phyloP scores from a whole-genome alignment of 2,329 filamentous ascomycete genomes.

The Hymenoscyphus salicellus region DNA sequence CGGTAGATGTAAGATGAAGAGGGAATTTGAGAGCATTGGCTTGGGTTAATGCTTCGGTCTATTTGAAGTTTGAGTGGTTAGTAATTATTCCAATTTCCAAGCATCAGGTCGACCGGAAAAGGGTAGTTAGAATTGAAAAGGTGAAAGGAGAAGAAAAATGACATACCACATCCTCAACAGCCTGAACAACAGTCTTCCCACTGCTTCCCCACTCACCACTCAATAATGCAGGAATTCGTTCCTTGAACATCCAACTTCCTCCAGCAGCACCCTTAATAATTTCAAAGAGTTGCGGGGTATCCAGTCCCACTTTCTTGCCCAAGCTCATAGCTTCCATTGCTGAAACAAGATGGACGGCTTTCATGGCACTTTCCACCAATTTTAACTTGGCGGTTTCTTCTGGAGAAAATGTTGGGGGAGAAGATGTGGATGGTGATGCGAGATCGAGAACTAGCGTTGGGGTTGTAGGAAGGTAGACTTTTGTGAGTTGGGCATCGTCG shows the following conservation, averaged over 20 bases:
- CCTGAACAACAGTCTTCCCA: conserved; percentile 38
- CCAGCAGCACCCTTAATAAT: conserved; percentile 43
- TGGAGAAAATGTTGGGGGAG: conserved; percentile 2
- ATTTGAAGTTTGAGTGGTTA: conserved; percentile 14
- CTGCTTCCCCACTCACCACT: conserved; percentile 35
- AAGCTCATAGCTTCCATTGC: conserved; percentile 57
- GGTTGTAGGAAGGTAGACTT: conserved; percentile 24
- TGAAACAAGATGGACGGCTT: conserved; percentile 55
- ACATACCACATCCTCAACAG: conserved; percentile 38
- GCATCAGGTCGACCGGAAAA: neutral
- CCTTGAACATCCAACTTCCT: conserved; percentile 41
- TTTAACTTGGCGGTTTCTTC: conserved; percentile 37
- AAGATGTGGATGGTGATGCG: conserved; percentile 14
- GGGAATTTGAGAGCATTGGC: conserved; percentile 36
- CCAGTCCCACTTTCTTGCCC: conserved; percentile 50
- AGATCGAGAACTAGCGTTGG: conserved; percentile 24
- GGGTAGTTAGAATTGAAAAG: neutral
- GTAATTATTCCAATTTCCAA: neutral
- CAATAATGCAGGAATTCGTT: conserved; percentile 39
- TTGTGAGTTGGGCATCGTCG: conserved; percentile 28
- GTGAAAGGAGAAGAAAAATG: neutral
- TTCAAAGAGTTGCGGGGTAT: conserved; percentile 48
- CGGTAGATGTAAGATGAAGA: conserved; percentile 37
- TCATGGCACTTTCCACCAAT: conserved; percentile 56
- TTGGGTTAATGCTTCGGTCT: conserved; percentile 37